Base-by-base conservation (phyloP, 345 rosid species). In the Passiflora organensis region DNA sequence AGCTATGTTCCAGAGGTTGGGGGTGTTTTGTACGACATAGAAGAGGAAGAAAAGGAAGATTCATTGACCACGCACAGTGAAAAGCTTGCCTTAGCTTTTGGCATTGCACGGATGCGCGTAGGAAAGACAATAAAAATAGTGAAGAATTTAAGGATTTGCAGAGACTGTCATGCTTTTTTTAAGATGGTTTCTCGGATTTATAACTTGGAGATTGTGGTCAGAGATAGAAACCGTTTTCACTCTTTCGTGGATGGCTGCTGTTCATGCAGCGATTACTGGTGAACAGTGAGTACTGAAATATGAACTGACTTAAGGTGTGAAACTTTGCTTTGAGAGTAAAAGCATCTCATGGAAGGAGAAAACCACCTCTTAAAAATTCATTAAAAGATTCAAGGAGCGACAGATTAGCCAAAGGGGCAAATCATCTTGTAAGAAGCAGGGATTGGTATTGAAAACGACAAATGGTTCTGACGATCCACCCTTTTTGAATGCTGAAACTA, bases 81-180 rank as follows among this genome's bases (percentile, higher is more conserved):
- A 67, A 82, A 82, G 73, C 82, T 82, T 56, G 89, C 89, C 36
- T 78, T 80, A 17, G 89, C 89, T 44, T 82, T 80, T 63, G 85
- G 81, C 25, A 50, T 80, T 25, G 59, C 80, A 32, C 80, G 80
- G 58, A 37, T 68, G 18, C 67, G 67, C 8, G 48, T 70, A 52
- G 79, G 79, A 41, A 72, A 39, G 42, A 68, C 52, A 45, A 68
- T 79, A 49, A 72, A 80, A 67, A 63, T 82, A 51, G 81, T 82
- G 0, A 82, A 82, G 56, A 82, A 82, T 76, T 68, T 82, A 66
- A 80, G 89, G 63, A 63, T 80, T 44, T 82, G 85, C 58, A 73
- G 75, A 60, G 85, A 82, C 59, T 82, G 85, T 51, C 89, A 82
- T 55, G 16, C 19, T 37, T 70, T 80, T 42, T 75, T 82, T 79